Base-by-base conservation (phyloP, 495 filamentous ascomycete genomes). In the Neurospora sp. region DNA sequence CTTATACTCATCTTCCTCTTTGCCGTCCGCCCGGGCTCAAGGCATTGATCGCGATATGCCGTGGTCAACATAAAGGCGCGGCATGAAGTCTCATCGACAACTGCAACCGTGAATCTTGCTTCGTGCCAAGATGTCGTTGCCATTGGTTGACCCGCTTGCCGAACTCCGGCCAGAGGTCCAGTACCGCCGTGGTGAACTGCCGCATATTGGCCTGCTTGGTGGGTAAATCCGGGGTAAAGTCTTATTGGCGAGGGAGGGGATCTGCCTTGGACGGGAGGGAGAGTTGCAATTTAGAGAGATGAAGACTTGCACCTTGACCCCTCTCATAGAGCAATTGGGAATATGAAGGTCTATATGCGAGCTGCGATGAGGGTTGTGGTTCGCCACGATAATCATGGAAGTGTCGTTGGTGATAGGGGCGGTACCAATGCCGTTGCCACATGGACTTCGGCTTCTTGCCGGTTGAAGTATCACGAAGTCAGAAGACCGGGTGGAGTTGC, bases 161-260 rank as follows among this genome's bases (percentile, higher is more conserved):
- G 54, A 62, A 2, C 54, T 31, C 54, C 20, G 23, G 23, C 54
- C 1, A 62, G 12, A 62, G 11, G 23, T 23, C 6, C 23, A 62
- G n/a, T 27, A 20, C 20, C 39, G 23, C 42, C 41, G 35, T 37
- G 3, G 23, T 70, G 41, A 73, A 70, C 66, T 73, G 72, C 72
- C 72, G 72, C 39, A 73, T 73, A 73, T 73, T 73, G 72, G 9
- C 6, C 18, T 39, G 31, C 35, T 62, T 48, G 66, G 31, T 73
- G 66, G 72, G 27, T 73, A 73, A 73, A 70, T 73, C 72, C 27
- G 66, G 72, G 72, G 66, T 73, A 73, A 73, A 73, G 0, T 1
- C 54, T 62, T 8, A 35, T 35, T 62, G 23, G 54, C 14, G 23
- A 35, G 6, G 14, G 8, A 8, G 5, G 2, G 6, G 23, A 31